Base-by-base conservation (phyloP, 306 rosid genomes). In the Nissolia schottii region DNA sequence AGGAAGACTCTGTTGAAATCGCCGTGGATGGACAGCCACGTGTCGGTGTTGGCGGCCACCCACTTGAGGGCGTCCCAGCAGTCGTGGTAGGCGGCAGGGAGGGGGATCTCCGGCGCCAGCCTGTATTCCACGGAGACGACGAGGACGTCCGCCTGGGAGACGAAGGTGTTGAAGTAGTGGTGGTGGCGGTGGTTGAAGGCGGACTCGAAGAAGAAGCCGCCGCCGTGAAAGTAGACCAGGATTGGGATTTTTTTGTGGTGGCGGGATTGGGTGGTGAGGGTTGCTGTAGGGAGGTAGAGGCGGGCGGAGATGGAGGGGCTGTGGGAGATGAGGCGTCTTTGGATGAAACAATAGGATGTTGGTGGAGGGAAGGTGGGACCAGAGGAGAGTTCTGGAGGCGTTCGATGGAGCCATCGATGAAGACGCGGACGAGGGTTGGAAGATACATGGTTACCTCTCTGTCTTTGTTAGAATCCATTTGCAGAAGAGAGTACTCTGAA, bases 341-440 rank as follows among this genome's bases (percentile, higher is more conserved):
- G n/a, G 85, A 85, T 5, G 89, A 79, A 24, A 82, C 81, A n/a
- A n/a, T n/a, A n/a, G 9, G 71, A 75, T 0, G 81, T 75, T 75
- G 7, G 56, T 5, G 59, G 81, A 35, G 31, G 4, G 67, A 67
- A 3, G 75, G 75, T 7, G 75, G 53, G 35, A 70, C 55, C 14
- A 14, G 2, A 23, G 75, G 64, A 24, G 54, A 37, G 35, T 40
- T n/a, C 38, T 7, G 38, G 22, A 25, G 76, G 35, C 67, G 76
- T n/a, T 55, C 67, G 2, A 55, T 19, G 40, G 76, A 12, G 24
- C 67, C 76, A 40, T 71, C 66, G 1, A 23, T 71, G 53, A 24
- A 71, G 14, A 71, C 40, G 0, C 28, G 51, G 7, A 70, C 50
- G 3, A 22, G 11, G n/a, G 11, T 6, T 4, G 70, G 70, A 43